Conservation (phyloP, 805 yeast species). For the Blastobotrys terrestris region DNA sequence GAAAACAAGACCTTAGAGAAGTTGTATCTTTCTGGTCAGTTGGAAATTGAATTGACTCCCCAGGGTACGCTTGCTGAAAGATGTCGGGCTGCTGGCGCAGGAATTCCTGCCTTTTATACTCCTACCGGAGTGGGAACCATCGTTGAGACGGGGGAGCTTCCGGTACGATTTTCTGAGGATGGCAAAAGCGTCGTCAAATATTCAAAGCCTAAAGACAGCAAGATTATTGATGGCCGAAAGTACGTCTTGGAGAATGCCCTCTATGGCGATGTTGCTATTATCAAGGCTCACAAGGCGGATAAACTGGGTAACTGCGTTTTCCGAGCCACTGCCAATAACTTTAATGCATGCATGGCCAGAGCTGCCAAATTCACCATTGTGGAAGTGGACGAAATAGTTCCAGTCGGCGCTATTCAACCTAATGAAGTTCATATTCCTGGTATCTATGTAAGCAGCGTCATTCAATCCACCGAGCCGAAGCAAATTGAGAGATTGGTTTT, state of each 20-base stretch:
- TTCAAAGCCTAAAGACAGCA: conserved; percentile 37
- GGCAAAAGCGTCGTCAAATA: conserved; percentile 35
- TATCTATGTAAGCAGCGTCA: conserved; percentile 37
- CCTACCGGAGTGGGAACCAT: conserved; percentile 49
- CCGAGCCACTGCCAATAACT: conserved; percentile 41
- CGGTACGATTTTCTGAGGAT: conserved; percentile 34
- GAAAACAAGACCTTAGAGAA: conserved; percentile 38
- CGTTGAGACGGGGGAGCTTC: conserved; percentile 44
- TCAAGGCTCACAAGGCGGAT: conserved; percentile 45
- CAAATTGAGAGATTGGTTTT: conserved; percentile 35
- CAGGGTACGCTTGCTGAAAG: conserved; percentile 50
- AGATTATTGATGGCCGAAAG: conserved; percentile 40
- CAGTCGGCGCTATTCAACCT: conserved; percentile 40
- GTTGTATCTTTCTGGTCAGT: conserved; percentile 37
- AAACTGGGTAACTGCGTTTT: conserved; percentile 44
- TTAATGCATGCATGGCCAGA: conserved; percentile 41
- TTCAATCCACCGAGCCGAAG: conserved; percentile 39
- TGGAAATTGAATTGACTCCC: conserved; percentile 44
- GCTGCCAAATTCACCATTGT: conserved; percentile 43
- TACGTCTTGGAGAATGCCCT: conserved; percentile 41
- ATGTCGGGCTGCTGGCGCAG: conserved; percentile 43
- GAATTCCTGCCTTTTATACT: conserved; percentile 45
- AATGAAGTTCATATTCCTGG: conserved; percentile 44
- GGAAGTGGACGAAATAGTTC: conserved; percentile 46
- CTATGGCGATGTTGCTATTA: conserved; percentile 42